A percentile compares a stretch with the other conserved stretches of the same genome.
These are phyloP conservation scores for Lipomyces orientalis DNA, from an alignment of 805 yeast species.

Conservation along the genomic window DNA sequence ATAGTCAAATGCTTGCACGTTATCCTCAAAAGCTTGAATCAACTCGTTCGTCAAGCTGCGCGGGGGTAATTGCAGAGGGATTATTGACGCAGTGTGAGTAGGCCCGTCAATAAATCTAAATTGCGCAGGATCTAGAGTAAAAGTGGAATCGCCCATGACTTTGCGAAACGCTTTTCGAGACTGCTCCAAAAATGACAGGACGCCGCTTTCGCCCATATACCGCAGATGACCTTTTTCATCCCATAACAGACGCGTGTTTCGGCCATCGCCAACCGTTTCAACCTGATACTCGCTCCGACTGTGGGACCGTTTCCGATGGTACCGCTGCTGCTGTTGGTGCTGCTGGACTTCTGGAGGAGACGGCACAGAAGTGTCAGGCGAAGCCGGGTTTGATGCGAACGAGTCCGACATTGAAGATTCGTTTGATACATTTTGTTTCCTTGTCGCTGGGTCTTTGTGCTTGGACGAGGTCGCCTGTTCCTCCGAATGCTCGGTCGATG, in stretches of 20 bases:
- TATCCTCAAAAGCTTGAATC: conserved; percentile 47
- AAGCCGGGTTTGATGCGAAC: conserved; percentile 7
- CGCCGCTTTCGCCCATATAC: conserved; percentile 53
- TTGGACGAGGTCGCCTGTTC: not conserved
- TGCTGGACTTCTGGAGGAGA: conserved; percentile 32
- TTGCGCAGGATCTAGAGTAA: conserved; percentile 50
- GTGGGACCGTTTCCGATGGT: conserved; percentile 30
- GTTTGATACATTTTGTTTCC: not conserved
- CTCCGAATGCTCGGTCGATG: conserved; percentile 1
- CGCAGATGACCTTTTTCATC: conserved; percentile 50
- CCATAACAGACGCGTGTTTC: conserved; percentile 44
- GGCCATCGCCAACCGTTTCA: conserved; percentile 30
- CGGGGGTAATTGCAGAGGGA: conserved; percentile 45
- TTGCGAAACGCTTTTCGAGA: conserved; percentile 49
- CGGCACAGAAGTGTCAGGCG: conserved; percentile 24
- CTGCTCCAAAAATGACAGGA: conserved; percentile 51
- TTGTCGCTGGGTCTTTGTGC: not conserved
- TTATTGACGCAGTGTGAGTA: conserved; percentile 37
- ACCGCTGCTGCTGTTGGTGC: conserved; percentile 30
- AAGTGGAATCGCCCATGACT: conserved; percentile 46
- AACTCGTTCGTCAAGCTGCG: conserved; percentile 45
- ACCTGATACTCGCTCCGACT: conserved; percentile 28
- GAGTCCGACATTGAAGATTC: conserved; percentile 1
- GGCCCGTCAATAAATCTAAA: conserved; percentile 50
- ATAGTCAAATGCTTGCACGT: conserved; percentile 51